A percentile compares a stretch with the other conserved stretches of the same genome.
Conservation (phyloP, 2,329 filamentous ascomycete species). For the Verticillium dahliae region DNA sequence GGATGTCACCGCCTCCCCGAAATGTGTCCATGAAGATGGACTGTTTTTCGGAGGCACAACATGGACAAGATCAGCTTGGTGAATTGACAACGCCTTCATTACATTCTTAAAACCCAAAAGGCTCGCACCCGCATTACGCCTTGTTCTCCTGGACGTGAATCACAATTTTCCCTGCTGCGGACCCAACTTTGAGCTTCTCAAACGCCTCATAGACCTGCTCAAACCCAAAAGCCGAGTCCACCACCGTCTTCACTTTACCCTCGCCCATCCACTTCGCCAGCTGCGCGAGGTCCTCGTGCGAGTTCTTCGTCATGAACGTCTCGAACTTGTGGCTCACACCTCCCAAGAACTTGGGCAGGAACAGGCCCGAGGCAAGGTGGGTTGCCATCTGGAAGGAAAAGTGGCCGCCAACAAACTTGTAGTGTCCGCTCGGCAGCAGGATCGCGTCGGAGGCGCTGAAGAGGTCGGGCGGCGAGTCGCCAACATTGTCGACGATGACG, state of each 20-base stretch:
- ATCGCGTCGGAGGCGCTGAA: slow-evolving; percentile 46
- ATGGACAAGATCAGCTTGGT: no score
- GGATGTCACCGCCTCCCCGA: no score
- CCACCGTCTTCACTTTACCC: slow-evolving; percentile 47
- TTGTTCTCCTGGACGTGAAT: slow-evolving; percentile 15
- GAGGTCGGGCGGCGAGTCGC: slow-evolving; percentile 36
- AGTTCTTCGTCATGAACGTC: slow-evolving; percentile 31
- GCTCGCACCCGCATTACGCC: not conserved
- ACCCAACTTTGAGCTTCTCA: slow-evolving; percentile 49
- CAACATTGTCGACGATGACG: slow-evolving; percentile 54
- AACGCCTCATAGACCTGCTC: slow-evolving; percentile 50
- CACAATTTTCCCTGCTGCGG: slow-evolving; percentile 55
- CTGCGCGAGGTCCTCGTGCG: slow-evolving; percentile 37
- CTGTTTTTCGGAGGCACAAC: no score
- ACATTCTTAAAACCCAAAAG: not conserved
- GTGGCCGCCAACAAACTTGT: slow-evolving; percentile 42
- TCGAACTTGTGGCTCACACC: slow-evolving; percentile 34
- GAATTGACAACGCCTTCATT: not conserved
- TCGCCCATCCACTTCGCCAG: slow-evolving; percentile 50
- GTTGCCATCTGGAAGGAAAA: slow-evolving; percentile 17
- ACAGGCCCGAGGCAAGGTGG: slow-evolving; percentile 16
- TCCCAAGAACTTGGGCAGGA: slow-evolving; percentile 27
- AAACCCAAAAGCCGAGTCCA: slow-evolving; percentile 50
- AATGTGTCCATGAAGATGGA: no score
- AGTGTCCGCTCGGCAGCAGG: slow-evolving; percentile 39